These are phyloP conservation scores for Stromatinia cepivora DNA, from an alignment of 2,329 filamentous ascomycete genomes.

Conservation along the genomic window DNA sequence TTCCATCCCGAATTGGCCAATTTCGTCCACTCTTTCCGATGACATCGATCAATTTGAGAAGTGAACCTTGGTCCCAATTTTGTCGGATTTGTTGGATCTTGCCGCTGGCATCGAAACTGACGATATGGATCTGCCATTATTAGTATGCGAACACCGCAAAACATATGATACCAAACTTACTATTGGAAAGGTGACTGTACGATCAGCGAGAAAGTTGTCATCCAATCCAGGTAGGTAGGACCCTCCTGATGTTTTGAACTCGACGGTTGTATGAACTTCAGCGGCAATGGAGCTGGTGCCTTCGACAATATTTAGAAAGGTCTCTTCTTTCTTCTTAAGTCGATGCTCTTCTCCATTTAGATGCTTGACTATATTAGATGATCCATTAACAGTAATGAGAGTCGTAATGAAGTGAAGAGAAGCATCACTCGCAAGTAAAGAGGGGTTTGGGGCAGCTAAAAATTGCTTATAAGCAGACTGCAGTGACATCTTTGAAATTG, in stretches of 20 bases:
- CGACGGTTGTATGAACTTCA: conserved; percentile 79
- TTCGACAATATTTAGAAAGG: conserved; percentile 72
- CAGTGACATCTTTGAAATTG: conserved; percentile 47
- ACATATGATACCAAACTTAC: conserved; percentile 54
- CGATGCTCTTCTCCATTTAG: conserved; percentile 68
- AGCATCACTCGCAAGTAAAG: conserved; percentile 63
- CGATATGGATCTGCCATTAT: conserved; percentile 72
- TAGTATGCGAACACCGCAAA: conserved; percentile 20
- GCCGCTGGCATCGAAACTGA: conserved; percentile 72
- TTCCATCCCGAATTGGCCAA: conserved; percentile 90
- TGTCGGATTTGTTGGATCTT: conserved; percentile 87
- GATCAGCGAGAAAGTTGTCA: conserved; percentile 90
- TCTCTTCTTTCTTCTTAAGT: conserved; percentile 81
- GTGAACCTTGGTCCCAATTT: conserved; percentile 91
- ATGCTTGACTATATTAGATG: conserved; percentile 80
- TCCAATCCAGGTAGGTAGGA: conserved; percentile 86
- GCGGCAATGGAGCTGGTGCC: conserved; percentile 66
- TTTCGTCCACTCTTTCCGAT: conserved; percentile 88
- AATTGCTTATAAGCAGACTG: conserved; percentile 68
- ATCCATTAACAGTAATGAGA: conserved; percentile 69
- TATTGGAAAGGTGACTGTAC: conserved; percentile 74
- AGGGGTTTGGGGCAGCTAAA: conserved; percentile 63
- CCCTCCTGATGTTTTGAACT: conserved; percentile 80
- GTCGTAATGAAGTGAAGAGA: conserved; percentile 89
- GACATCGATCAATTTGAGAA: conserved; percentile 90